Conservation (phyloP, 345 rosid genomes). For the Acer campestre region DNA sequence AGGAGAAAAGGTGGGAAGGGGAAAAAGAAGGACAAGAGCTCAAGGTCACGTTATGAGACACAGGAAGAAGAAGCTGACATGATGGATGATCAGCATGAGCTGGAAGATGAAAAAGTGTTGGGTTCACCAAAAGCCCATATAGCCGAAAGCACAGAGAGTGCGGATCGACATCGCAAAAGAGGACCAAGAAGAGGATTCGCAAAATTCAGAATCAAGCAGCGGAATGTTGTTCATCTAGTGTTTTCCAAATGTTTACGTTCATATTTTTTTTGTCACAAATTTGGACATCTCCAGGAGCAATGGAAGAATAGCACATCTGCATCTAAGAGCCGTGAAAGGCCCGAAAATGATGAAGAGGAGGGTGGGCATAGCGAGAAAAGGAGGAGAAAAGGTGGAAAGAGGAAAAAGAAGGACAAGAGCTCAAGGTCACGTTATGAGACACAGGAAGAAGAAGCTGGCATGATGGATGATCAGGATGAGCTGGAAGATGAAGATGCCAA, state of each 20-base stretch:
- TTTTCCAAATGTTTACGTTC: not conserved
- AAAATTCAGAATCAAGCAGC: too few relatives aligned
- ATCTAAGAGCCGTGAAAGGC: constrained; percentile 82
- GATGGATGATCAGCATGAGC: constrained; percentile 73
- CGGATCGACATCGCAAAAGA: too few relatives aligned
- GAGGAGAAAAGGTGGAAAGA: constrained; percentile 89
- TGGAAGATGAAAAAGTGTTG: too few relatives aligned
- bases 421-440: constrained; percentile 71
- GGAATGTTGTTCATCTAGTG: too few relatives aligned
- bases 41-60: constrained; percentile 68
- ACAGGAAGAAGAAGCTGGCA: constrained; percentile 72
- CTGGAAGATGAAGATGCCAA: constrained; percentile 68
- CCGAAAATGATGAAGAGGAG: constrained; percentile 77
- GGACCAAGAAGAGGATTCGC: too few relatives aligned
- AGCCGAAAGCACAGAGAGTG: too few relatives aligned
- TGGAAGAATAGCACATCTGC: constrained; percentile 79
- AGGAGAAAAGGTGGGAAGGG: constrained; percentile 90
- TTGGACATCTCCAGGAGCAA: constrained; percentile 64
- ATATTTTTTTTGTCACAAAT: not conserved
- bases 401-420: constrained; percentile 84
- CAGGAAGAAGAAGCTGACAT: constrained; percentile 74
- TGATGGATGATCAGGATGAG: constrained; percentile 74
- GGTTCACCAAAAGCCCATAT: too few relatives aligned
- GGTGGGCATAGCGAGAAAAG: constrained; percentile 83
- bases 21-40: constrained; percentile 84